Evolutionary conservation across 805 yeast genomes (phyloP).

Genomic region (Candida namnaoensis): DNA sequence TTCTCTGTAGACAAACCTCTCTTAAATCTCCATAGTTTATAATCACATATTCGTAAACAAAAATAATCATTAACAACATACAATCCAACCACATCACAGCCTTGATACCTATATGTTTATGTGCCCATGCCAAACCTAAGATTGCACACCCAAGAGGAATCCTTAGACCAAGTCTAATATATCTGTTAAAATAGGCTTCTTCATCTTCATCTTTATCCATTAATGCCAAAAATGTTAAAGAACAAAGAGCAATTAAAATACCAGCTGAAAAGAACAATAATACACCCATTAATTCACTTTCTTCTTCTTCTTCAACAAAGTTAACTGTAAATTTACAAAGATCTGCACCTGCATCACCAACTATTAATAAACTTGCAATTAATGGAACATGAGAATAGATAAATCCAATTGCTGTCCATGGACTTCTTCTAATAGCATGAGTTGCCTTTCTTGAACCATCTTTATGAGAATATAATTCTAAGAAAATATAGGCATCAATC

Average conservation of each 20-base stretch:
- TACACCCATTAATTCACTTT: constrained; percentile 27
- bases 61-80: constrained; percentile 22
- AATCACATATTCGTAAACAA: constrained; percentile 28
- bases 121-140: constrained; percentile 34
- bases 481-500: constrained; percentile 36
- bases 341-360: constrained; percentile 54
- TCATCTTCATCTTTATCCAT: constrained; percentile 37
- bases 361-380: constrained; percentile 39
- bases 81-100: constrained; percentile 34
- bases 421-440: constrained; percentile 46
- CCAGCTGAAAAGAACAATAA: constrained; percentile 47
- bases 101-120: constrained; percentile 24
- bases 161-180: constrained; percentile 31
- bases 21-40: constrained; percentile 6
- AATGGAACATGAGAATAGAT: constrained; percentile 40
- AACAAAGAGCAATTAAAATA: constrained; percentile 32
- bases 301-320: constrained; percentile 19
- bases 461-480: constrained; percentile 48
- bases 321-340: constrained; percentile 24
- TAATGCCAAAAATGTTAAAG: constrained; percentile 31
- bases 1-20: not conserved
- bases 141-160: constrained; percentile 30
- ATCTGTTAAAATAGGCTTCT: constrained; percentile 20
- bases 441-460: constrained; percentile 39
- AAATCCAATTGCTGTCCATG: constrained; percentile 35